Evolutionary conservation across 441 rosid species (phyloP).

Genomic region (Populus hybrid): DNA sequence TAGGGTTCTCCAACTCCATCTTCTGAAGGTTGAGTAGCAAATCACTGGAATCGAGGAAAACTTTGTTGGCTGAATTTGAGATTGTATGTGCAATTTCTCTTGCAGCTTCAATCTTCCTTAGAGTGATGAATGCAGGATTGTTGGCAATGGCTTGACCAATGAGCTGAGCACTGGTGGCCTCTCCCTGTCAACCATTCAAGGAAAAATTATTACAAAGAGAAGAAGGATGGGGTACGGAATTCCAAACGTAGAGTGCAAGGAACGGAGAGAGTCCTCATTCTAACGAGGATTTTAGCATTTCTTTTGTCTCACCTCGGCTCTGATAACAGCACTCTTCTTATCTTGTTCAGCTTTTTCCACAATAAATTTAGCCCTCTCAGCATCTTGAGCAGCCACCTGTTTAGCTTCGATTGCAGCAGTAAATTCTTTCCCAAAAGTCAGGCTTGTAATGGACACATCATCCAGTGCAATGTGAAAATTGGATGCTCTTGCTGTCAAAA

Average conservation of each 20-base stretch:
- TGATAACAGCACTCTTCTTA: slow-evolving; percentile 82
- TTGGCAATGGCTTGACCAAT: slow-evolving; percentile 91
- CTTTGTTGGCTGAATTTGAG: slow-evolving; percentile 71
- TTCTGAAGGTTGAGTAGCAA: slow-evolving; percentile 76
- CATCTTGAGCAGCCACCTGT: slow-evolving; percentile 94
- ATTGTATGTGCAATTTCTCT: slow-evolving; percentile 89
- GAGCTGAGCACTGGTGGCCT: slow-evolving; percentile 90
- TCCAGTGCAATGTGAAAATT: slow-evolving; percentile 71
- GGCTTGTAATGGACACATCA: slow-evolving; percentile 85
- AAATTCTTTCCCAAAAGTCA: slow-evolving; percentile 88
- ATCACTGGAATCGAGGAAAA: slow-evolving; percentile 66
- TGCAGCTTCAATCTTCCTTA: slow-evolving; percentile 89
- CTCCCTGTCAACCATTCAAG: slow-evolving; percentile 52
- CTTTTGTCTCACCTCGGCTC: slow-evolving; percentile 67
- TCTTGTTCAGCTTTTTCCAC: slow-evolving; percentile 94
- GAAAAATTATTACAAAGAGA: not conserved
- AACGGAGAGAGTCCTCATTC: not conserved
- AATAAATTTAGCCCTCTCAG: slow-evolving; percentile 82
- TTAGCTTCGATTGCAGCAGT: slow-evolving; percentile 92
- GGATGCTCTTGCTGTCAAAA: slow-evolving; percentile 75
- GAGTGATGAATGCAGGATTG: slow-evolving; percentile 84
- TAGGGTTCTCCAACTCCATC: slow-evolving; percentile 44
- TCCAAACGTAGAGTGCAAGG: not conserved
- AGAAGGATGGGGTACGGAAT: not conserved
- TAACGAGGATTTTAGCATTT: not conserved